Percentiles rank a stretch among this genome's conserved stretches.
These are phyloP conservation scores for Suillus cothurnatus DNA, from an alignment of 768 basidiomycete species.

Conservation along the genomic window DNA sequence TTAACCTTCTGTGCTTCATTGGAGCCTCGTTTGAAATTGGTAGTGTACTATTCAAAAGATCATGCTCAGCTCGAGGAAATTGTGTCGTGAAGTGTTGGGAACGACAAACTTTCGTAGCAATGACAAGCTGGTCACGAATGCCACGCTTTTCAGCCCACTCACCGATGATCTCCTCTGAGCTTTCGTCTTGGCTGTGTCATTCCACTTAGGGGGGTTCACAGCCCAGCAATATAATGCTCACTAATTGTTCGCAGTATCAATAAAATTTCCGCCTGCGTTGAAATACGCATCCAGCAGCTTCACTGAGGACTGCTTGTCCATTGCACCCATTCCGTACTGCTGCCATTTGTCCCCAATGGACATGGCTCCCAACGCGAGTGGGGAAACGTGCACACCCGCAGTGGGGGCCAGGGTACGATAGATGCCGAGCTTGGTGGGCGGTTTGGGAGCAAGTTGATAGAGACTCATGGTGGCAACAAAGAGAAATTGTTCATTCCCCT, in stretches of 20 bases:
- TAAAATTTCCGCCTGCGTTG: constrained; percentile 50
- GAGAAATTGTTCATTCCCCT: too few relatives aligned
- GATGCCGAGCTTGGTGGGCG: constrained; percentile 36
- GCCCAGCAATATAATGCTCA: constrained; percentile 19
- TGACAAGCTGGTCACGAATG: constrained; percentile 46
- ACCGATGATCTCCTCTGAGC: constrained; percentile 47
- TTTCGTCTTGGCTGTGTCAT: constrained; percentile 37
- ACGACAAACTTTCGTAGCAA: constrained; percentile 41
- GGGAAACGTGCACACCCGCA: constrained; percentile 51
- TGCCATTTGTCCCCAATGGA: constrained; percentile 50
- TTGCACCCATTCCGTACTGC: constrained; percentile 38
- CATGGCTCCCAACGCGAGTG: constrained; percentile 50
- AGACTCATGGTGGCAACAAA: neutral
- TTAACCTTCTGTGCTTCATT: constrained; percentile 35
- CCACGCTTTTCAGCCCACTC: constrained; percentile 47
- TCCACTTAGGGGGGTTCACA: neutral
- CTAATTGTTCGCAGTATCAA: constrained; percentile 52
- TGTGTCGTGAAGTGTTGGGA: neutral
- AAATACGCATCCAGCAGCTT: constrained; percentile 48
- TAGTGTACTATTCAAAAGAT: constrained; percentile 20
- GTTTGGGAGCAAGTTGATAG: constrained; percentile 22
- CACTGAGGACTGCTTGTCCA: constrained; percentile 45
- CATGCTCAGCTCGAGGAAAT: neutral
- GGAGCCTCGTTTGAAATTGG: constrained; percentile 22
- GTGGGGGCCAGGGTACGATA: constrained; percentile 43